Base-by-base conservation (phyloP, 345 rosid genomes). In the Populus euphratica region DNA sequence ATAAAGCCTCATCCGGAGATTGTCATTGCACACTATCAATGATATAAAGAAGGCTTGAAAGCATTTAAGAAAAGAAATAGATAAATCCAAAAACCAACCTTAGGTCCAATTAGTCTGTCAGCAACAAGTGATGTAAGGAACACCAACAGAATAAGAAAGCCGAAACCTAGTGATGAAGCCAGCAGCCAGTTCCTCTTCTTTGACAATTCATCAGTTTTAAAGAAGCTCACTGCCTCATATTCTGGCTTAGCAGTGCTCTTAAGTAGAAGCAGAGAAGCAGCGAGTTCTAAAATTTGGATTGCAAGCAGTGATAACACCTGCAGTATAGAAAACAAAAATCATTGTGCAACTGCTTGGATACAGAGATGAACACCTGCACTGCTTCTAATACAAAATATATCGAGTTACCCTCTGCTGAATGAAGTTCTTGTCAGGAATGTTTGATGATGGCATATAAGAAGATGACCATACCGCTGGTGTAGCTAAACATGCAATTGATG, bases 121-220 rank as follows among this genome's bases (percentile, higher is more conserved):
- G 88, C 85, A 52, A 87, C 72, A 20, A 89, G 68, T 5, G 94
- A 88, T 1, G 90, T 82, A 73, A 91, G 64, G 83, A 88, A 86
- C 78, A 94, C 80, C 76, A 89, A 78, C 44, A 82, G 65, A 75
- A 87, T 62, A 69, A 94, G 85, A 79, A 85, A 79, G 29, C 86
- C 89, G 20, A 91, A 86, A 82, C 95, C 95, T n/a, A 88, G 35
- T 38, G 87, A 86, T 47, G 97, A 88, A 17, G 90, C 89, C 82
- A 90, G 80, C 79, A 90, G 66, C 90, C 95, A 88, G 82, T 84
- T 90, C 79, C 92, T 83, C 75, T 81, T 86, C 74, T 82, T 61
- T 5, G 72, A 4, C 8, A 78, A 76, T 44, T 80, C 74, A 21
- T 65, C 70, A 66, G 33, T 78, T 77, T 84, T 80, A 75, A 87